Evolutionary conservation across 495 filamentous ascomycete genomes (phyloP).

Genomic region (Halenospora varia): DNA sequence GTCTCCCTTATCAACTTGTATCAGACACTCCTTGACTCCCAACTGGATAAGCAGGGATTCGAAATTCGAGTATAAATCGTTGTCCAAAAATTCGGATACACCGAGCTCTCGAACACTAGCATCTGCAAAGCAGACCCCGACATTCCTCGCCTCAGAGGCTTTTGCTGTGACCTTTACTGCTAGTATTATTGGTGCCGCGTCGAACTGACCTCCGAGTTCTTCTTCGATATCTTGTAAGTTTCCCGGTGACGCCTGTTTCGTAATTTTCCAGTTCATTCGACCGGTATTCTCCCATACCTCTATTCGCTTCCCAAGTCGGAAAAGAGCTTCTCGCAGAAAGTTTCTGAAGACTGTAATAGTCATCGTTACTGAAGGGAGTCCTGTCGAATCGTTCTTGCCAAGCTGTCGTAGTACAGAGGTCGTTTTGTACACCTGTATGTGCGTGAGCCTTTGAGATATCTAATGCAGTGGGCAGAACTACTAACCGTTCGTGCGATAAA

Average conservation of each 20-base stretch:
- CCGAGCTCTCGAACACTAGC: conserved; percentile 93
- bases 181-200: conserved; percentile 87
- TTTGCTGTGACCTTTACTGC: conserved; percentile 89
- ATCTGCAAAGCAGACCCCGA: conserved; percentile 97
- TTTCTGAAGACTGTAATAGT: conserved; percentile 90
- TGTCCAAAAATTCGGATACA: conserved; percentile 96
- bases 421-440: conserved; percentile 88
- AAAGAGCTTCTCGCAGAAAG: conserved; percentile 91
- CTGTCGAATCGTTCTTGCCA: conserved; percentile 74
- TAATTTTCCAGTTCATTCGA: conserved; percentile 84
- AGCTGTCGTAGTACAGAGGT: conserved; percentile 91
- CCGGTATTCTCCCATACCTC: conserved; percentile 83
- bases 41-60: conserved; percentile 95
- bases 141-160: conserved; percentile 76
- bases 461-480: not conserved
- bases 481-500: conserved; percentile 85
- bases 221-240: conserved; percentile 98
- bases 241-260: conserved; percentile 88
- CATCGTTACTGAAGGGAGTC: conserved; percentile 89
- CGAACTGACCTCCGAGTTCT: conserved; percentile 82
- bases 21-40: conserved; percentile 88
- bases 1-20: conserved; percentile 64
- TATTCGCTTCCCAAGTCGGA: conserved; percentile 81
- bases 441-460: not conserved
- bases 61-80: conserved; percentile 97